Evolutionary conservation across 192 early-diverging fungal genomes (phyloP), one percentile per base, ranked within the genome.

Genomic region (Backusella westeae): DNA sequence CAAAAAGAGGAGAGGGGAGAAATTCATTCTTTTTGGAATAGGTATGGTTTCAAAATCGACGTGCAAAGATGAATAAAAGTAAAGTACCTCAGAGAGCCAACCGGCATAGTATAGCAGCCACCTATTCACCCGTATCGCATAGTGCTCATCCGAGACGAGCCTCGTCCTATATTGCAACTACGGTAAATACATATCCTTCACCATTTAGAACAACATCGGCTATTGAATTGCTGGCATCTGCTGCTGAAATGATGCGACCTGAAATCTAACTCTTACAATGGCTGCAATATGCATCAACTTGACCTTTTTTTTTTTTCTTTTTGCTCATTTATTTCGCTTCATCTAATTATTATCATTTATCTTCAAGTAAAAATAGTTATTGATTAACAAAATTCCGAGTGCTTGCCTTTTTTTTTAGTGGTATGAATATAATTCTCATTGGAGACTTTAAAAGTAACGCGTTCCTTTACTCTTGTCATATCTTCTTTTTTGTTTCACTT

Each of bases 1-100:
- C 12, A 10, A 39, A 29, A 29, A 32, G 7, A 72, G 9, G 7
- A 2, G 15, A 0, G 6, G 32, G 19, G 9, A 39, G 32, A 3
- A 39, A n/a, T 41, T 73, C 46, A n/a, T 44, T 17, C 42, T 5
- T 17, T 69, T 78, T 77, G 42, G 67, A 77, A 70, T 49, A 70
- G 87, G 93, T 94, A 70, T 94, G 93, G 93, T 94, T 94, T 82
- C 93, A 94, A 83, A 94, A 94, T 79, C 88, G 92, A 74, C 85
- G 93, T 39, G 93, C 93, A 38, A 94, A 94, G 74, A 89, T 87
- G 69, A 94, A 91, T 80, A 86, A 92, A 29, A 65, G 80, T 59
- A 49, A 49, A 42, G 21, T 29, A 26, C 12, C 12, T 26, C 56
- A 63, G 29, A 29, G 23, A 63, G 1, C 56, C 56, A 63, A 12